Evolutionary conservation across 306 rosid species (phyloP).

Genomic region (Lupinus albus): DNA sequence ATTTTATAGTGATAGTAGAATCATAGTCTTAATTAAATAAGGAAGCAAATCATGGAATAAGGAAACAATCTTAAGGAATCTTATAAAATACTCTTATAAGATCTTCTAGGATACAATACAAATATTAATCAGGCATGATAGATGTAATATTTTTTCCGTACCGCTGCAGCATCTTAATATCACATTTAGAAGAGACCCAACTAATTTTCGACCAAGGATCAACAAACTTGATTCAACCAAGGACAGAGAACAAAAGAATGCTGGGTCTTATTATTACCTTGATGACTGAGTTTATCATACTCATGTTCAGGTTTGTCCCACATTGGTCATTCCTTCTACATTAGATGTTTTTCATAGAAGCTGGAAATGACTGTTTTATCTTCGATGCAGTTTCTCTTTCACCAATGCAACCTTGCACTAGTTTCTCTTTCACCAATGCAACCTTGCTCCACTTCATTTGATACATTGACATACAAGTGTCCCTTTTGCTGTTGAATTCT

Average conservation of each 20-base stretch:
- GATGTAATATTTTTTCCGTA: slow-evolving; percentile 16
- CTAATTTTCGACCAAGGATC: slow-evolving; percentile 89
- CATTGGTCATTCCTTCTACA: background rate
- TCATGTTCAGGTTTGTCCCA: slow-evolving; percentile 40
- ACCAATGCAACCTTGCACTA: no score
- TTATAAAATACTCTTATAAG: no score
- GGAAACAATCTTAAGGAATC: no score
- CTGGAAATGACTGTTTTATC: slow-evolving; percentile 16
- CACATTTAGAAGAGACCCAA: slow-evolving; percentile 95
- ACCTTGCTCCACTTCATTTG: slow-evolving; percentile 22
- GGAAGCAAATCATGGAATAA: no score
- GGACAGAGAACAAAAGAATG: slow-evolving; percentile 87
- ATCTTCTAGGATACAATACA: no score
- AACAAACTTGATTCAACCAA: slow-evolving; percentile 88
- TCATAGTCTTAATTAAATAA: no score
- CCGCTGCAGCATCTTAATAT: slow-evolving; percentile 82
- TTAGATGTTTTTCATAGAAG: background rate
- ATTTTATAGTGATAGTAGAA: no score
- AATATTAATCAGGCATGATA: no score
- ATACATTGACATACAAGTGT: slow-evolving; percentile 27
- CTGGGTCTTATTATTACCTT: slow-evolving; percentile 93
- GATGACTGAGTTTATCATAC: slow-evolving; percentile 61
- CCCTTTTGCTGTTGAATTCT: slow-evolving; percentile 24
- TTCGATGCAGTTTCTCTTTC: slow-evolving; percentile 43
- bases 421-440: slow-evolving; percentile 8